Percentiles rank a stretch among this genome's conserved stretches.
Evolutionary conservation across 2,329 filamentous ascomycete species (phyloP).

Genomic region (Penicillium sp.): DNA sequence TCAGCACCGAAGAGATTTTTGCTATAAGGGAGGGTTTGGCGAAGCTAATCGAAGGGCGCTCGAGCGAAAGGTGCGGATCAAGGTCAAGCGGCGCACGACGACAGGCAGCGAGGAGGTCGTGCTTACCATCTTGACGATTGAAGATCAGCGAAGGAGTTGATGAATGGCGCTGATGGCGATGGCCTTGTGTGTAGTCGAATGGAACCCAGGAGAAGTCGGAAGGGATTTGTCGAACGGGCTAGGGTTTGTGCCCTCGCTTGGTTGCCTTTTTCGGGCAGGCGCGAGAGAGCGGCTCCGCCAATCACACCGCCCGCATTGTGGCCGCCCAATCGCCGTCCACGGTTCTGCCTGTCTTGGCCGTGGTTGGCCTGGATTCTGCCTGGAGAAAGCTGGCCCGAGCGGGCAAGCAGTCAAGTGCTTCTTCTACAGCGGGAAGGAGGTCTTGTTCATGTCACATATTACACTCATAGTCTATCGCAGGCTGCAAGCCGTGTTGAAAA

Average conservation of each 20-base stretch:
- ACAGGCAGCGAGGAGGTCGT: neutral
- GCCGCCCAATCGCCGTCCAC: constrained; percentile 6
- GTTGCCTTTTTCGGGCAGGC: constrained; percentile 25
- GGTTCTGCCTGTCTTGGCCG: constrained; percentile 10
- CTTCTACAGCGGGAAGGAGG: constrained; percentile 1
- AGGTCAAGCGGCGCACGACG: neutral
- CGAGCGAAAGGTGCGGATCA: neutral
- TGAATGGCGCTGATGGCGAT: constrained; percentile 44
- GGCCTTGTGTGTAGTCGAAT: constrained; percentile 38
- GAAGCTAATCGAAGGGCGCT: neutral
- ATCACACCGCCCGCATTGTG: constrained; percentile 9
- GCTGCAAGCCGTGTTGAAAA: constrained; percentile 12
- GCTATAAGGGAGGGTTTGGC: neutral
- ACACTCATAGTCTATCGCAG: constrained; percentile 16
- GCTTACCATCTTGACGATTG: constrained; percentile 46
- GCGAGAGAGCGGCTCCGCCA: constrained; percentile 14
- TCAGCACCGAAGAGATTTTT: constrained; percentile 20
- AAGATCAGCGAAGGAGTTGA: constrained; percentile 42
- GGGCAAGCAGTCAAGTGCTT: constrained; percentile 17
- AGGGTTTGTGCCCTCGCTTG: constrained; percentile 44
- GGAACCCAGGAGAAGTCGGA: constrained; percentile 35
- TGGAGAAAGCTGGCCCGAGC: constrained; percentile 3
- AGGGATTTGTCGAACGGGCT: constrained; percentile 34
- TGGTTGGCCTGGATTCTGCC: neutral
- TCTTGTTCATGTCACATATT: constrained; percentile 13